These are phyloP conservation scores for Platanthera zijinensis DNA, from an alignment of 106 monocot species.

Conservation along the genomic window DNA sequence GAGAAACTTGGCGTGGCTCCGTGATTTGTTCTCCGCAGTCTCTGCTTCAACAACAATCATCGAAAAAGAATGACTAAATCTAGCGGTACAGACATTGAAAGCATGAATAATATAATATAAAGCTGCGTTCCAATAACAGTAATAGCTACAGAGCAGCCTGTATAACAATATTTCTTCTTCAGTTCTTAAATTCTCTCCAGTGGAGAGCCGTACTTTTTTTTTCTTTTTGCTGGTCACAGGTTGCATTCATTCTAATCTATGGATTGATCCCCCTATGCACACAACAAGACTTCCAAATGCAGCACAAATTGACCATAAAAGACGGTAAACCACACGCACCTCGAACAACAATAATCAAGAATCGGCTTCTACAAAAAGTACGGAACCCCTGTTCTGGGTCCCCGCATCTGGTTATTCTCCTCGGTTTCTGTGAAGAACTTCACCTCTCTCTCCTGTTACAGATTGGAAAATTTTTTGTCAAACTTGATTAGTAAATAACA, in stretches of 20 bases:
- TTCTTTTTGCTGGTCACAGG: neutral
- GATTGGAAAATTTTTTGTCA: neutral
- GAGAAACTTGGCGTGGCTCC: no score
- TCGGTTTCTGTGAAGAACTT: conserved; percentile 97
- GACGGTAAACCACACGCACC: neutral
- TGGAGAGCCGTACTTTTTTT: neutral
- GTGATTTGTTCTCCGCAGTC: no score
- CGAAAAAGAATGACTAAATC: neutral
- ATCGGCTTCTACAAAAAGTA: conserved; percentile 58
- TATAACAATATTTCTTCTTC: neutral
- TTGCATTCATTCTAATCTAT: neutral
- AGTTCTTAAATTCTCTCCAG: neutral
- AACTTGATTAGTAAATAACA: no score
- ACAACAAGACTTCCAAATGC: neutral
- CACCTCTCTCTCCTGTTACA: conserved; percentile 80
- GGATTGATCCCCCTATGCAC: neutral
- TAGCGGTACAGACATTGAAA: neutral
- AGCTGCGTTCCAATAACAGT: neutral
- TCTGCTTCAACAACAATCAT: neutral
- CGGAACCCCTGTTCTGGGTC: conserved; percentile 83
- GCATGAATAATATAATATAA: conserved; percentile 3
- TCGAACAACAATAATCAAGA: neutral
- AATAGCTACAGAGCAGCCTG: neutral
- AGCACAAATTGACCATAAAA: neutral
- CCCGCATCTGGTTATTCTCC: conserved; percentile 97